Percentiles rank a stretch among this genome's conserved stretches.
These are phyloP conservation scores for Scedosporium minutisporum DNA, from an alignment of 2,329 filamentous ascomycete species.

Conservation along the genomic window DNA sequence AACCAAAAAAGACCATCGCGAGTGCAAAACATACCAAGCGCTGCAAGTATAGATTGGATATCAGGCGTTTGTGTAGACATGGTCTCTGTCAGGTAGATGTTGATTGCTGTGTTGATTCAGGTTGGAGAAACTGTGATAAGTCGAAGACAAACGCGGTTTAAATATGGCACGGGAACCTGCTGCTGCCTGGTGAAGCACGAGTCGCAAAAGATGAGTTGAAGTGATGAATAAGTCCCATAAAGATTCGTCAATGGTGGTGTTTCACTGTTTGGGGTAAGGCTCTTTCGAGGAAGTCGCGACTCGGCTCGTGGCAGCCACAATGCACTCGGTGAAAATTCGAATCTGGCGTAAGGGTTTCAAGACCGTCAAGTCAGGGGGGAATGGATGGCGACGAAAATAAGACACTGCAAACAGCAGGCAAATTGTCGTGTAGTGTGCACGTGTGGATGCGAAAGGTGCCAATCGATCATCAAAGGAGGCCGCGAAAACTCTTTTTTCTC, in stretches of 20 bases:
- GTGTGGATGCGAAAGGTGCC: not conserved
- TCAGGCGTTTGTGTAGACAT: slow-evolving; percentile 31
- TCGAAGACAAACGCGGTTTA: too few relatives aligned
- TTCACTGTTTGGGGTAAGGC: too few relatives aligned
- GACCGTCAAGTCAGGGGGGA: too few relatives aligned
- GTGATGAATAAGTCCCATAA: not conserved
- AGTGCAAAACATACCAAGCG: slow-evolving; percentile 30
- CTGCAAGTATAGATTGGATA: slow-evolving; percentile 38
- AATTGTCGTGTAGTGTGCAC: too few relatives aligned
- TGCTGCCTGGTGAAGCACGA: too few relatives aligned
- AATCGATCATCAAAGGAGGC: too few relatives aligned
- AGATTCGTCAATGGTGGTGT: not conserved
- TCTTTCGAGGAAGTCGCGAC: too few relatives aligned
- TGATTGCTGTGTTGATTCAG: not conserved
- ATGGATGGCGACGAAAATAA: too few relatives aligned
- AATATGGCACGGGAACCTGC: too few relatives aligned
- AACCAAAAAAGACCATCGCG: slow-evolving; percentile 6
- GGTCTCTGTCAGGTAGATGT: not conserved
- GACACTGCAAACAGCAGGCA: too few relatives aligned
- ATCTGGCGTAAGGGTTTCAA: too few relatives aligned
- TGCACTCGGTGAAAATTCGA: not conserved
- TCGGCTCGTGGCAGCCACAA: not conserved
- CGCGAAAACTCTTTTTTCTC: too few relatives aligned
- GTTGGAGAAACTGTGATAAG: not conserved
- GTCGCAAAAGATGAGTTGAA: not conserved